Evolutionary conservation across 192 early-diverging fungal genomes (phyloP), one percentile per base, ranked within the genome.

Genomic region (Coemansia sp.): DNA sequence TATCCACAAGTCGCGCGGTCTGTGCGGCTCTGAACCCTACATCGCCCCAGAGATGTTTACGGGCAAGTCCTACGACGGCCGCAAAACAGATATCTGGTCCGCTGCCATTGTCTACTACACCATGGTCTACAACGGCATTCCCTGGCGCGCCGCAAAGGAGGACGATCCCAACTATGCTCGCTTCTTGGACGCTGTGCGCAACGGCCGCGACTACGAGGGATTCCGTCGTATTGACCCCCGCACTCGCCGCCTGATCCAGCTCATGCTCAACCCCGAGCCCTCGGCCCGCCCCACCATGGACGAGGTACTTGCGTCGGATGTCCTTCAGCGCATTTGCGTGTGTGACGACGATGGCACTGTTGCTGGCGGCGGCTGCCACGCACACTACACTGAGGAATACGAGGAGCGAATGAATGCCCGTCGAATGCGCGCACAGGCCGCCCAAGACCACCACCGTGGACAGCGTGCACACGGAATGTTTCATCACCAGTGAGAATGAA

Each of bases 1-100:
- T 48, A 61, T 88, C 59, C 93, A 92, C 72, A 87, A 91, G 48
- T 94, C 93, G 63, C 85, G 89, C 50, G 95, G 96, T n/a, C 80
- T 95, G 56, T 94, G 93, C 75, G 97, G 97, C 22, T 94, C 92
- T 20, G 95, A 94, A 62, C 95, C 95, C 13, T 99, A 98, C 76
- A 98, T 98, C 86, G 95, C 97, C 15, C 97, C 97, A 5, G 97
- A 97, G 83, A 86, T 86, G 80, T 94, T 90, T 69, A 44, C 73
- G 2, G 77, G 74, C 55, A 88, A 89, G 67, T 89, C 91, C 63
- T 99, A 99, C 70, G 95, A 99, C 76, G 92, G 90, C 8, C 90
- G 94, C 72, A 82, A 87, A 17, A 90, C 95, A 9, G 97, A 99
- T 74, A 83, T 99, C 34, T 99, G 97, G 97, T 87, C 93, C n/a